These are phyloP conservation scores for Neonectria faginata DNA, from an alignment of 2,329 filamentous ascomycete species.

Conservation along the genomic window DNA sequence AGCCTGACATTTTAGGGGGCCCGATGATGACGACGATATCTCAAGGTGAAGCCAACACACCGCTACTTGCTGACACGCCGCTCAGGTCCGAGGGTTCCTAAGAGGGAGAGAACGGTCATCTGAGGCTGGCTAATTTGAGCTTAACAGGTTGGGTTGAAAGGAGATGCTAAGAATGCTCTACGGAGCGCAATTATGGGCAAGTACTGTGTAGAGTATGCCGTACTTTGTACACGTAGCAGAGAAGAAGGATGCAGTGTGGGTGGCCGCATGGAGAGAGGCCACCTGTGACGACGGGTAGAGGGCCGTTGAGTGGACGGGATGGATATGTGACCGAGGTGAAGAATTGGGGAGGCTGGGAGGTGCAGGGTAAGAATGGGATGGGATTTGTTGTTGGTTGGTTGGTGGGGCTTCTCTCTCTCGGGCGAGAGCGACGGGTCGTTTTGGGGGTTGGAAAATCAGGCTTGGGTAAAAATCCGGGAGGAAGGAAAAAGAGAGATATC, in stretches of 20 bases:
- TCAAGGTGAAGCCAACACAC: constrained; percentile 11
- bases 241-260: constrained; percentile 29
- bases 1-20: not conserved
- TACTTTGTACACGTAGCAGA: constrained; percentile 20
- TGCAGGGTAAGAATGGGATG: constrained; percentile 34
- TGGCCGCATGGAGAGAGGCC: constrained; percentile 44
- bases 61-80: constrained; percentile 11
- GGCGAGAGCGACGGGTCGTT: not conserved
- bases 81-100: not conserved
- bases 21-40: constrained; percentile 7
- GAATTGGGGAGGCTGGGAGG: constrained; percentile 44
- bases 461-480: not conserved
- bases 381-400: not conserved
- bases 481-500: not conserved
- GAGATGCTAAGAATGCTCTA: not conserved
- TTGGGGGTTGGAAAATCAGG: not conserved
- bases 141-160: not conserved
- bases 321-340: constrained; percentile 16
- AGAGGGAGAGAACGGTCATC: not conserved
- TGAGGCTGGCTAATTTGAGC: not conserved
- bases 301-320: constrained; percentile 35
- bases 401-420: not conserved
- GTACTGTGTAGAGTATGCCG: not conserved
- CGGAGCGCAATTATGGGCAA: not conserved
- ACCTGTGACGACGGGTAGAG: constrained; percentile 34